Base-by-base conservation (phyloP, 768 basidiomycete species). In the Filobasidium wieringae region DNA sequence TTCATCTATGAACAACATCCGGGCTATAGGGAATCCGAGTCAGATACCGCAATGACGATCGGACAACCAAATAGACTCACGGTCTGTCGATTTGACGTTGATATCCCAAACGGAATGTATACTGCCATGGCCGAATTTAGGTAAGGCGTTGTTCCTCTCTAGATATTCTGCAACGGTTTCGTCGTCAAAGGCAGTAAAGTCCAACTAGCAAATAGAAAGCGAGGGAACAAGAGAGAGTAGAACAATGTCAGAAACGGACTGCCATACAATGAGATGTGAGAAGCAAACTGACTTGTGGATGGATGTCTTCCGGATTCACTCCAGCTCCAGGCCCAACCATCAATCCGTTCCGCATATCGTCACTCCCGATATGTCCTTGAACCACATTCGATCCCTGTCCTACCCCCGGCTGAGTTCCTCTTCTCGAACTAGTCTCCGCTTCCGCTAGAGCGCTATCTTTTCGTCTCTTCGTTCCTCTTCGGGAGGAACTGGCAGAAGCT, bases 71-170 rank as follows among this genome's bases (percentile, higher is more conserved):
- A 17, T n/a, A 12, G n/a, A 57, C 56, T 3, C 41, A 57, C 56
- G 56, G 30, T 57, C 56, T 5, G 33, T 37, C 12, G 56, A 45
- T 36, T 39, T 26, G 0, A 49, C 56, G 30, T 50, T 36, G 7
- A 37, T 32, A 29, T 57, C 56, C 26, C 49, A 57, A 7, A 50
- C 34, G 34, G 49, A 50, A 11, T 45, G 47, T 22, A 57, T 57
- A 33, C 50, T 50, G 17, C 50, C 47, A 36, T 47, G 40, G 6
- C 56, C 56, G 32, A 57, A 57, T 30, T 47, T 47, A 11, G 56
- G 56, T n/a, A 57, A 24, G 14, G 56, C 56, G 47, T 51, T 57
- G 49, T 57, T 57, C 43, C 56, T 45, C 50, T 57, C 56, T 27
- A 57, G 49, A 37, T 57, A 57, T 12, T 50, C 56, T 24, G 50